phyloP scores from a whole-genome alignment of 1,284 basidiomycete species.

The Quambalaria eucalypti region DNA sequence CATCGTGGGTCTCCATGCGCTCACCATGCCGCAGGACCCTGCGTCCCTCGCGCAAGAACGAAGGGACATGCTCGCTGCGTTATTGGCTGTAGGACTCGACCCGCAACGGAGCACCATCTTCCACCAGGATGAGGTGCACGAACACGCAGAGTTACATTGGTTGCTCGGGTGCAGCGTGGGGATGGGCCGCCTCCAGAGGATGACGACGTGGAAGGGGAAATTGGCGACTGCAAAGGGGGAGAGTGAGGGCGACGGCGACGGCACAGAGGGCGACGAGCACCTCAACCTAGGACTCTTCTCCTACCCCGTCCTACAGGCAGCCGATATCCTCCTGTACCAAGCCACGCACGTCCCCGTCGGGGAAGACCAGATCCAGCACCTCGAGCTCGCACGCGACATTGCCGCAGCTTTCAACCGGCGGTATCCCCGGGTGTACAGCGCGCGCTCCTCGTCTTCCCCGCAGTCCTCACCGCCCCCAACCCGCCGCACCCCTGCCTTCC shows the following conservation, averaged over 20 bases:
- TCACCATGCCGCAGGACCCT: slow-evolving; percentile 48
- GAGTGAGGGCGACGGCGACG: neutral
- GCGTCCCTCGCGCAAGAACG: slow-evolving; percentile 41
- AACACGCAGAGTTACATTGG: slow-evolving; percentile 86
- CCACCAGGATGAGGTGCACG: slow-evolving; percentile 75
- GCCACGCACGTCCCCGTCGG: slow-evolving; percentile 89
- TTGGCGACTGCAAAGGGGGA: neutral
- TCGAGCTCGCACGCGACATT: slow-evolving; percentile 75
- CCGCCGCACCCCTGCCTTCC: neutral
- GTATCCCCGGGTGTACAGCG: no score
- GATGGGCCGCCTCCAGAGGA: slow-evolving; percentile 70
- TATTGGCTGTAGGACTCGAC: slow-evolving; percentile 78
- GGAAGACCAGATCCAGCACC: slow-evolving; percentile 87
- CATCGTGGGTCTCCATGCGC: slow-evolving; percentile 60
- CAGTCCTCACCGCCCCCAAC: slow-evolving; percentile 10
- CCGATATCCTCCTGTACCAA: slow-evolving; percentile 82
- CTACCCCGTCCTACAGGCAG: slow-evolving; percentile 87
- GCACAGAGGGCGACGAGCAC: slow-evolving; percentile 48
- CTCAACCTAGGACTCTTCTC: slow-evolving; percentile 78
- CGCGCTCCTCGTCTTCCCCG: slow-evolving; percentile 63
- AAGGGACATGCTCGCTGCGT: slow-evolving; percentile 68
- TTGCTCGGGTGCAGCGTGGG: slow-evolving; percentile 75
- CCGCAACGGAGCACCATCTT: slow-evolving; percentile 68
- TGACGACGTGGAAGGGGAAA: slow-evolving; percentile 85
- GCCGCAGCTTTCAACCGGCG: slow-evolving; percentile 73